Conservation (phyloP, 345 rosid genomes). For the Salix suchowensis region DNA sequence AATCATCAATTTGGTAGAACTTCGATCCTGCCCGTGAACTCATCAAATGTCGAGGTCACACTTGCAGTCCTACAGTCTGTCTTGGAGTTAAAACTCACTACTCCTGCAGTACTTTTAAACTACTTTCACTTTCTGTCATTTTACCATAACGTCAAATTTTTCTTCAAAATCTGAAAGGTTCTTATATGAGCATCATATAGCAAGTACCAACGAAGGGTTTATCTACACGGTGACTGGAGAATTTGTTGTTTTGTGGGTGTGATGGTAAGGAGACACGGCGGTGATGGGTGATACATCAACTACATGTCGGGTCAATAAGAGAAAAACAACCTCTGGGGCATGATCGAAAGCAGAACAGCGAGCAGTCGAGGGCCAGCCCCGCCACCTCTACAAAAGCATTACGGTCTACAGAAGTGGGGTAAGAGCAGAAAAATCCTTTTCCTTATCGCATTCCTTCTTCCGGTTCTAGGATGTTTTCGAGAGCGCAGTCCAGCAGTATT, state of each 20-base stretch:
- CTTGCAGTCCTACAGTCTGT: conserved; percentile 8
- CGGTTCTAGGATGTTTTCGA: conserved; percentile 8
- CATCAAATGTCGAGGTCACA: conserved; percentile 5
- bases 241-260: not conserved
- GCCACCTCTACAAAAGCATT: conserved; percentile 20
- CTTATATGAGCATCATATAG: not conserved
- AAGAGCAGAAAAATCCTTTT: not conserved
- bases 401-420: conserved; percentile 23
- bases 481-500: no score
- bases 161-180: not conserved
- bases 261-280: not conserved
- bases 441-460: conserved; percentile 11
- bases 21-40: conserved; percentile 36
- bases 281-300: not conserved
- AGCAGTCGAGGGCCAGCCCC: conserved; percentile 22
- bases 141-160: not conserved
- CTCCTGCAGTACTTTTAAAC: not conserved
- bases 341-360: conserved; percentile 19
- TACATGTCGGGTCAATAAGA: no score
- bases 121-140: not conserved
- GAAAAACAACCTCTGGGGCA: not conserved
- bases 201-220: not conserved
- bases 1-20: not conserved
- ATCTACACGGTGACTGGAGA: not conserved
- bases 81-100: not conserved